Evolutionary conservation across 768 basidiomycete species (phyloP), one percentile per base, ranked within the genome.

Genomic region (Psilocybe tampanensis): DNA sequence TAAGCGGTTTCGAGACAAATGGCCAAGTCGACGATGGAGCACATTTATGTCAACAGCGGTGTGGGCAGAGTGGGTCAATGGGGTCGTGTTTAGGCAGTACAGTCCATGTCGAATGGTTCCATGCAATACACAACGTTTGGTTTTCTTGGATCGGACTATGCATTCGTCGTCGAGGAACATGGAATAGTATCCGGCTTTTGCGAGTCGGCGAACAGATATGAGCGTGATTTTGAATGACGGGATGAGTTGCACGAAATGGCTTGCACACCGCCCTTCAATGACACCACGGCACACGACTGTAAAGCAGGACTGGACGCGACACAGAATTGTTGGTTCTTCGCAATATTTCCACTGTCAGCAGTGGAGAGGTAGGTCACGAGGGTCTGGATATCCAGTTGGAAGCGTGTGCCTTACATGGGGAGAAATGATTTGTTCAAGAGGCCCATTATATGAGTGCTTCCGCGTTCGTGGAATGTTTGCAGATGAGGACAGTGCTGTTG

Each of bases 381-480:
- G 1, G 44, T 55, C 12, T 54, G 48, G 7, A 62, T 60, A 32
- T 69, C 68, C 1, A 49, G 44, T 18, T 53, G 36, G 50, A 69
- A 69, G 44, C 61, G 60, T 13, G 39, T 21, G 3, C 69, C 69
- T 2, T 48, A 26, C 6, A 64, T 59, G 4, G 59, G 19, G 8
- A 70, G 64, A 0, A 70, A 56, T 1, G 33, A 44, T 50, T 70
- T 67, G 47, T 63, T 67, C 11, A 70, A 56, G 8, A 34, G 29
- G 7, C 53, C 29, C 69, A 70, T 15, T 63, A 58, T 8, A 55
- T 36, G 2, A 60, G 7, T 5, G 67, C 66, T 19, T 60, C 42
- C 0, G 45, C 51, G 36, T 68, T 60, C n/a, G 62, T 59, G 2
- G 17, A 23, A 2, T 24, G 32, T 23, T 57, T 59, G 51, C 39